phyloP scores from a whole-genome alignment of 2,329 filamentous ascomycete genomes.

The Coleophoma crateriformis region DNA sequence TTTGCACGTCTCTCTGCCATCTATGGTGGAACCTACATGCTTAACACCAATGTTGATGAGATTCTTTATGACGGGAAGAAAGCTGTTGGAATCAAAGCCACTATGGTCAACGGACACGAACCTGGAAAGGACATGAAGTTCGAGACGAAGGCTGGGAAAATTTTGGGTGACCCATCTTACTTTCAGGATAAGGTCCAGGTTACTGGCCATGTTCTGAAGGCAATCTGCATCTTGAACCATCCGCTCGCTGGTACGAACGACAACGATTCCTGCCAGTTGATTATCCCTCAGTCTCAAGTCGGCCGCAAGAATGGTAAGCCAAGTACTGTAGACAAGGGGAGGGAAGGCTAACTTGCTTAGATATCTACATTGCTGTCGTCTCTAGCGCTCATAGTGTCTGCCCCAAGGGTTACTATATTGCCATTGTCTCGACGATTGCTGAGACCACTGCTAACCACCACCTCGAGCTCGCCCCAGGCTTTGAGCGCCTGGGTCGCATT shows the following conservation, averaged over 20 bases:
- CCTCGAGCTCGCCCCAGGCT: slow-evolving; percentile 85
- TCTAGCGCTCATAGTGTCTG: slow-evolving; percentile 96
- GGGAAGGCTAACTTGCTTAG: slow-evolving; percentile 36
- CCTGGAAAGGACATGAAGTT: slow-evolving; percentile 86
- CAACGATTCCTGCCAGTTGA: slow-evolving; percentile 85
- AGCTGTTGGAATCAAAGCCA: slow-evolving; percentile 93
- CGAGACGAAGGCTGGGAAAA: slow-evolving; percentile 92
- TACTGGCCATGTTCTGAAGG: slow-evolving; percentile 85
- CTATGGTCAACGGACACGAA: slow-evolving; percentile 65
- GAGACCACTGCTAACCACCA: slow-evolving; percentile 92
- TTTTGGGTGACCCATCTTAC: slow-evolving; percentile 94
- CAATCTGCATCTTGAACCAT: slow-evolving; percentile 96
- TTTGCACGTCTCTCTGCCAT: slow-evolving; percentile 97
- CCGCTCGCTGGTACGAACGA: slow-evolving; percentile 86
- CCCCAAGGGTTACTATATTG: slow-evolving; percentile 98
- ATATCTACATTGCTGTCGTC: slow-evolving; percentile 95
- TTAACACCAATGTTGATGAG: slow-evolving; percentile 93
- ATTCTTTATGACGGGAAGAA: slow-evolving; percentile 78
- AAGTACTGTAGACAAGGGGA: background rate
- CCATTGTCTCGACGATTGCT: slow-evolving; percentile 95
- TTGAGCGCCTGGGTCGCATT: slow-evolving; percentile 86
- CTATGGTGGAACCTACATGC: slow-evolving; percentile 98
- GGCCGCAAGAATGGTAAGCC: slow-evolving; percentile 82
- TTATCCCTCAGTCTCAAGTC: slow-evolving; percentile 96
- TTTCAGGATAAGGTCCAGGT: slow-evolving; percentile 87